Evolutionary conservation across 805 yeast species (phyloP), one percentile per base, ranked within the genome.

Genomic region (Priceomyces castillae): DNA sequence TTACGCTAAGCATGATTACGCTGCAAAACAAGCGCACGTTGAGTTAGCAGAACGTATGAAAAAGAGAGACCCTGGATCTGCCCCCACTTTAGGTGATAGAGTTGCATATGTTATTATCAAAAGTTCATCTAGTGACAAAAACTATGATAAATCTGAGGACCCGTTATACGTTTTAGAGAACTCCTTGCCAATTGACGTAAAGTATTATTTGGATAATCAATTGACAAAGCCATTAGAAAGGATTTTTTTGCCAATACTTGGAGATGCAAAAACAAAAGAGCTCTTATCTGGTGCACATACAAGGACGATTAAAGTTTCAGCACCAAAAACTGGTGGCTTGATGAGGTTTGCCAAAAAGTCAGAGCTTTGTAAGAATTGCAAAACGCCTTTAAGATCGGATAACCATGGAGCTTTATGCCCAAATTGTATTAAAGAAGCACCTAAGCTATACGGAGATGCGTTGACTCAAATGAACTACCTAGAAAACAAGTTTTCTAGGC

Each of bases 21-120:
- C 96, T 3, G 95, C 90, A 20, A 95, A 94, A 49, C 99, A 94
- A 63, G 97, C 99, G 0, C 99, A 94, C 64, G 95, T 90, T 20
- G 97, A 92, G 53, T 75, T 94, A 36, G 97, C 99, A 0, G 96
- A 90, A 56, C 76, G 97, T 54, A 94, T 94, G 97, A 78, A 82
- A 42, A 89, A 90, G 61, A 84, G 99, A 72, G 99, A 94, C 59
- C 85, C 96, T 0, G 99, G 99, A 18, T 85, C 95, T 6, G 99
- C 99, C 1, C 99, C 99, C 3, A 82, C 89, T 10, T 76, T 94
- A 38, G 99, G 99, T 45, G 99, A 94, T 61, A 86, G 99, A 67
- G 98, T 94, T 25, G 98, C 98, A 4, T 94, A 92, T 60, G 99
- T 94, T 28, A 90, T 94, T 46, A 84, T 87, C 52, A 41, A 41